These are phyloP conservation scores for Aspergillus steynii DNA, from an alignment of 495 filamentous ascomycete species.

Conservation along the genomic window DNA sequence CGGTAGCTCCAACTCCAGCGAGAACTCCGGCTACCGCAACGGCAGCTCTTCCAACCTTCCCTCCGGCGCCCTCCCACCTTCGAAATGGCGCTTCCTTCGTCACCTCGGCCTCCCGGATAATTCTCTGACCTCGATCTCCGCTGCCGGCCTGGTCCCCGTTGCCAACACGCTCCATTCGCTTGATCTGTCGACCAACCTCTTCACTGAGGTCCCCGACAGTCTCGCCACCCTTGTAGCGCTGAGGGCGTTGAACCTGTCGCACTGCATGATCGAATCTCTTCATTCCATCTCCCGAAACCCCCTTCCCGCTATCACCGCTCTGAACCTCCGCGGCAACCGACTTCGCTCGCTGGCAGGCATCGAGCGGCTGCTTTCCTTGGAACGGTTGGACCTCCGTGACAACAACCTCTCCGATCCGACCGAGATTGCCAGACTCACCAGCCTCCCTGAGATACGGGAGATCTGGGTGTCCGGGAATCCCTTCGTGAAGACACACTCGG, in stretches of 20 bases:
- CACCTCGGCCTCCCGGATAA: slow-evolving; percentile 94
- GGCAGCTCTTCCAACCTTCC: slow-evolving; percentile 75
- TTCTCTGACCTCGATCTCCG: slow-evolving; percentile 73
- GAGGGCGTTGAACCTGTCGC: slow-evolving; percentile 85
- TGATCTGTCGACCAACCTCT: slow-evolving; percentile 88
- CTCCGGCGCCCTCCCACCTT: slow-evolving; percentile 64
- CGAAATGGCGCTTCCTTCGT: slow-evolving; percentile 92
- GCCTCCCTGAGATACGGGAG: slow-evolving; percentile 86
- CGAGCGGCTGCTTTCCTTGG: slow-evolving; percentile 82
- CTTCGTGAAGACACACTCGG: slow-evolving; percentile 82
- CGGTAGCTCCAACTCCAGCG: slow-evolving; percentile 87
- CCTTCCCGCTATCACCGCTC: slow-evolving; percentile 86
- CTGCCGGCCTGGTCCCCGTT: slow-evolving; percentile 73
- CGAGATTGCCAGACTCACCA: slow-evolving; percentile 85
- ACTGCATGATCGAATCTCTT: slow-evolving; percentile 96
- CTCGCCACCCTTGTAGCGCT: slow-evolving; percentile 78
- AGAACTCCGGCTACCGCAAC: slow-evolving; percentile 65
- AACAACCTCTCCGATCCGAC: slow-evolving; percentile 88
- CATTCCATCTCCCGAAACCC: slow-evolving; percentile 85
- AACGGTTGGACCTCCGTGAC: slow-evolving; percentile 87
- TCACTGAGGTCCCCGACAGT: slow-evolving; percentile 87
- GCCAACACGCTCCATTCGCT: slow-evolving; percentile 85
- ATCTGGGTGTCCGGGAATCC: slow-evolving; percentile 90
- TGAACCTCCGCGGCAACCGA: slow-evolving; percentile 90
- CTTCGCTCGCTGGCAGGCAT: slow-evolving; percentile 87